Conservation (phyloP, 148 eudicot species). For the Agrostemma githago region DNA sequence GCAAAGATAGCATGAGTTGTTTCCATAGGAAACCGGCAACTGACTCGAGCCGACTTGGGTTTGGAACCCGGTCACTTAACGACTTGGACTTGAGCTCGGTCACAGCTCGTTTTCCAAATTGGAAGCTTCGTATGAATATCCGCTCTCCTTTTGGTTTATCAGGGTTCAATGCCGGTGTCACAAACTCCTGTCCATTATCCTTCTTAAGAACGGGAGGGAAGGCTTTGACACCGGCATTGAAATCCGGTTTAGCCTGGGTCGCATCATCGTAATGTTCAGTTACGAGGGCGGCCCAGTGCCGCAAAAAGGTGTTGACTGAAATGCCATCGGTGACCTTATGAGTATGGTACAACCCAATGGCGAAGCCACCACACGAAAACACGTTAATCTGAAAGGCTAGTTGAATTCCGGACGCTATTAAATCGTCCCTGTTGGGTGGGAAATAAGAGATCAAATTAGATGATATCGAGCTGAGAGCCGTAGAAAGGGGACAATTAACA, state of each 20-base stretch:
- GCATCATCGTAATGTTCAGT: background rate
- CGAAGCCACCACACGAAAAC: constrained; percentile 9
- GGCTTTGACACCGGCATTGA: background rate
- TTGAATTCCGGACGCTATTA: background rate
- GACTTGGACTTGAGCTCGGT: background rate
- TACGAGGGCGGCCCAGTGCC: constrained; percentile 12
- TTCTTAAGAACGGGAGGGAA: background rate
- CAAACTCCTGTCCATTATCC: too few species aligned
- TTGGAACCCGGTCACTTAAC: background rate
- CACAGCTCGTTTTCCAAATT: background rate
- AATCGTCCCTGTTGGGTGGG: background rate
- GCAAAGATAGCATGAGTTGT: background rate
- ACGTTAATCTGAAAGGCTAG: constrained; percentile 1
- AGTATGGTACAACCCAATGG: background rate
- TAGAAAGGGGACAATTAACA: background rate
- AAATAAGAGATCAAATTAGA: background rate
- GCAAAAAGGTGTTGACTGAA: background rate
- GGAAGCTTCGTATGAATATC: background rate
- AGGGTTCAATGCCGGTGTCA: background rate
- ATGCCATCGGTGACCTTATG: constrained; percentile 1
- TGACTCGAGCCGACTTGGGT: background rate
- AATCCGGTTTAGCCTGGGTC: background rate
- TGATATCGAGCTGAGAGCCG: background rate
- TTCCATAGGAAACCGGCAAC: background rate
- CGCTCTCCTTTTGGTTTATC: background rate